Evolutionary conservation across 306 rosid genomes (phyloP), one percentile per base, ranked within the genome.

Genomic region (Canavalia gladiata): DNA sequence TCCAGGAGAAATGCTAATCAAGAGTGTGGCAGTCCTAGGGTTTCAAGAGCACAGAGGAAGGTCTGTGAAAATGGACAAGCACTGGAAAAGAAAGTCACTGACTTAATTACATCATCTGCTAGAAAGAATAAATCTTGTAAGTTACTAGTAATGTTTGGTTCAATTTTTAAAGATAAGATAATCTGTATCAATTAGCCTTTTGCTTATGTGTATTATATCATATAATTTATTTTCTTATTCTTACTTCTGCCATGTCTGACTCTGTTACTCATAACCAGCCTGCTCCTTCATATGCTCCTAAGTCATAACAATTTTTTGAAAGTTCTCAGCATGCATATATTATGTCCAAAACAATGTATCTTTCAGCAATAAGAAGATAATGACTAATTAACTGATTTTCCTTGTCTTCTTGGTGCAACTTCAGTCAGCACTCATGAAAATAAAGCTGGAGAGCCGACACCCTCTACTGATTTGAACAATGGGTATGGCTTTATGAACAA

Each of bases 51-150:
- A 82, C 96, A 90, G 84, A 88, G 81, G 86, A 94, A 87, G 86
- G 60, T 63, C 33, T 77, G 89, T 74, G 92, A 86, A 79, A 87
- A 82, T 49, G 90, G 79, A 29, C 87, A 87, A 83, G 89, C 79
- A 30, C 72, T 71, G 34, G 94, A 90, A 68, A 91, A 79, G 85
- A 94, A 92, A 74, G 90, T 86, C 46, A 60, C 87, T 0, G 92
- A 90, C 81, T 74, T 92, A 73, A 92, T 94, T 51, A 86, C 97
- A 68, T 94, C 97, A 68, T 92, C 97, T 18, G 84, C 89, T 51
- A 88, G 97, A 83, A 94, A 91, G 90, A 91, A 69, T 68, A 84
- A 79, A 63, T 60, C 77, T 34, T 78, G 98, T 94, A 91, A 77
- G 94, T 81, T 74, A n/a, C 64, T 28, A 11, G 78, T 69, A 59